Percentiles rank a stretch among this genome's conserved stretches.
Conservation (phyloP, 2,329 filamentous ascomycete genomes). For the Leptosphaerulina australis region DNA sequence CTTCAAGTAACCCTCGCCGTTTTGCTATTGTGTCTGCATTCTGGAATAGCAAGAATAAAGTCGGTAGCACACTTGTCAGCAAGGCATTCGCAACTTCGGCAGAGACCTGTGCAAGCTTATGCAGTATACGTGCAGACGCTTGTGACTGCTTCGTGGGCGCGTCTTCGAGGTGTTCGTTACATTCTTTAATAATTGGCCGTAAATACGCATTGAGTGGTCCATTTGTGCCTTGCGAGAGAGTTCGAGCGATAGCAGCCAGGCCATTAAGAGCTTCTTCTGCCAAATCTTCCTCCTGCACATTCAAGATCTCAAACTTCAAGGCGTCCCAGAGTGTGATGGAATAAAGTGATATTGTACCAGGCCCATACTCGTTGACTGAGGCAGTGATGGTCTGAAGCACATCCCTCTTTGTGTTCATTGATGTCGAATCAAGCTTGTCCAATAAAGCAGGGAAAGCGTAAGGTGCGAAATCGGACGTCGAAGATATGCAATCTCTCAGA, state of each 20-base stretch:
- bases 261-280: constrained; percentile 64
- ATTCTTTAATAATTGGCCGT: constrained; percentile 68
- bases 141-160: constrained; percentile 72
- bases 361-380: constrained; percentile 65
- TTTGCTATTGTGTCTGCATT: constrained; percentile 67
- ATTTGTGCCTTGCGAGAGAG: constrained; percentile 58
- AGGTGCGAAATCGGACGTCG: constrained; percentile 67
- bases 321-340: constrained; percentile 71
- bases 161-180: constrained; percentile 70
- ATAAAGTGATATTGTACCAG: constrained; percentile 64
- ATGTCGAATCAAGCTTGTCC: constrained; percentile 73
- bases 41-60: constrained; percentile 65
- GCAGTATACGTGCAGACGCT: constrained; percentile 66
- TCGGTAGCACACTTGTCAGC: constrained; percentile 62
- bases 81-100: constrained; percentile 61
- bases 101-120: constrained; percentile 62
- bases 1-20: constrained; percentile 66
- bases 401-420: constrained; percentile 72
- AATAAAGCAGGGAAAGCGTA: constrained; percentile 70
- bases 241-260: constrained; percentile 61
- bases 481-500: constrained; percentile 67
- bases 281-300: constrained; percentile 69
- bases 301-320: constrained; percentile 71
- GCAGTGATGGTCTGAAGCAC: constrained; percentile 67
- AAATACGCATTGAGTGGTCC: constrained; percentile 61